phyloP scores from a whole-genome alignment of 176 grass and related monocot species.

The Oropetium thomaeum region DNA sequence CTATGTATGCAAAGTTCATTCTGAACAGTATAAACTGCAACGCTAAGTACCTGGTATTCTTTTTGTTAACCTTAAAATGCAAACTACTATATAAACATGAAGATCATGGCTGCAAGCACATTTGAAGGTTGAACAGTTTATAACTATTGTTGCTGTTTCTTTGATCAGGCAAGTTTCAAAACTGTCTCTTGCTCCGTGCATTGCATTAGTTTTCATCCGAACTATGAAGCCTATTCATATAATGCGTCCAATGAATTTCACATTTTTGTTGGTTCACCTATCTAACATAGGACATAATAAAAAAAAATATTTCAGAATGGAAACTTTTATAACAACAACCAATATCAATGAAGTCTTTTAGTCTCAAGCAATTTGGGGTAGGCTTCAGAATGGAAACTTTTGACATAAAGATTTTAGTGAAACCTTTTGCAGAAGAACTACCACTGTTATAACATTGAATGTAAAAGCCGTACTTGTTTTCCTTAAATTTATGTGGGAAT shows the following conservation, averaged over 20 bases:
- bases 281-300: background rate
- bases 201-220: background rate
- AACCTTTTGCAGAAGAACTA: constrained; percentile 3
- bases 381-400: no score
- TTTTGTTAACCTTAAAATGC: background rate
- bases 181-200: background rate
- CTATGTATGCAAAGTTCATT: background rate
- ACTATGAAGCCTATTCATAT: background rate
- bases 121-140: background rate
- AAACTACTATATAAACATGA: background rate
- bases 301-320: background rate
- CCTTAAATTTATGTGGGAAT: background rate
- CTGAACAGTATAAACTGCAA: background rate
- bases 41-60: background rate
- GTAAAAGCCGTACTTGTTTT: background rate
- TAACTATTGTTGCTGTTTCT: background rate
- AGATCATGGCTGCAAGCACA: background rate
- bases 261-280: background rate
- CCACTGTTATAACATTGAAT: constrained; percentile 1
- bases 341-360: no score
- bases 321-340: no score
- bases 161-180: background rate
- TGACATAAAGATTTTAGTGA: background rate
- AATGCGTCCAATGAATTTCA: background rate
- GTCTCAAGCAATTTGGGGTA: no score